Percentiles rank a stretch among this genome's conserved stretches.
Conservation (phyloP, 2,329 filamentous ascomycete species). For the Zymoseptoria brevis region DNA sequence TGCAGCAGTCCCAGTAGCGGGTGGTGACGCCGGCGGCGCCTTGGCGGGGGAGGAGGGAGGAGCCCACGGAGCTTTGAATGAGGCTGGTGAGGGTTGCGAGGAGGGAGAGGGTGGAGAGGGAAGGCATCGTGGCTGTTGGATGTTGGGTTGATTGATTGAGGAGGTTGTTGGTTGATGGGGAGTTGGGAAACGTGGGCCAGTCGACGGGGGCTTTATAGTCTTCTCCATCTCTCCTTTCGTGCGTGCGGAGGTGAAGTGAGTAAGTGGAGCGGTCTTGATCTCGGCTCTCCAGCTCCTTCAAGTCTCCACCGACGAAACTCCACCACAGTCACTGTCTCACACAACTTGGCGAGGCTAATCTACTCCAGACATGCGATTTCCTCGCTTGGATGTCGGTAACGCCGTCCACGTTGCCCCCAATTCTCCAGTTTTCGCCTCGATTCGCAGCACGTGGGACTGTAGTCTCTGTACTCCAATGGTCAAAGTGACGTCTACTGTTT, state of each 20-base stretch:
- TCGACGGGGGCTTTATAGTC: too few relatives aligned
- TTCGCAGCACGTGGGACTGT: too few relatives aligned
- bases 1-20: constrained; percentile 57
- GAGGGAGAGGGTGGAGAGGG: constrained; percentile 13
- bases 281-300: too few relatives aligned
- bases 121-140: background rate
- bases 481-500: too few relatives aligned
- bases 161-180: background rate
- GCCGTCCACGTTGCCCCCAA: too few relatives aligned
- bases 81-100: constrained; percentile 18
- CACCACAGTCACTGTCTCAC: background rate
- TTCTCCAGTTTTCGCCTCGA: too few relatives aligned
- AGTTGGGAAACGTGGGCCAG: background rate
- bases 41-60: constrained; percentile 36
- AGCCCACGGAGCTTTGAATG: constrained; percentile 27
- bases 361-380: background rate
- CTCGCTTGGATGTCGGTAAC: background rate
- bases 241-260: too few relatives aligned
- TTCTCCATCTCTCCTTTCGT: too few relatives aligned
- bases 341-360: background rate
- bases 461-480: too few relatives aligned
- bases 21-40: constrained; percentile 15
- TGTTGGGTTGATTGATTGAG: background rate
- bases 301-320: too few relatives aligned
- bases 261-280: too few relatives aligned